Percentiles rank a stretch among this genome's conserved stretches.
These are phyloP conservation scores for Paecilomyces sp. DNA, from an alignment of 2,329 filamentous ascomycete species.

Conservation along the genomic window DNA sequence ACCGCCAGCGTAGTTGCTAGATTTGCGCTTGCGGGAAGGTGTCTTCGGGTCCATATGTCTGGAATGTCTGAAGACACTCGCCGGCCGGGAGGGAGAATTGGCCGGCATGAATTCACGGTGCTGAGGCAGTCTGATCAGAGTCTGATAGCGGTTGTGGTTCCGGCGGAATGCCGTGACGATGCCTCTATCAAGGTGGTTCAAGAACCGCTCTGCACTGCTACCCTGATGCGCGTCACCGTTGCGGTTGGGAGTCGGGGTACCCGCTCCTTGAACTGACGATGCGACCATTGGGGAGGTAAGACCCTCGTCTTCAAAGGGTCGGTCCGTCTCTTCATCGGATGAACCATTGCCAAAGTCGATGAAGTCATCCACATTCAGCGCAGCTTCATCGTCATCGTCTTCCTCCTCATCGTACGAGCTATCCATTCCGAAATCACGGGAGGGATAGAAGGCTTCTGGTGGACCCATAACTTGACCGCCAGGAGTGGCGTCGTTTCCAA, in stretches of 20 bases:
- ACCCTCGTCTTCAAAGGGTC: conserved; percentile 39
- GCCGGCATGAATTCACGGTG: conserved; percentile 39
- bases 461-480: conserved; percentile 62
- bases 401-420: conserved; percentile 54
- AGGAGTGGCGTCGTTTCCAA: conserved; percentile 45
- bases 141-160: conserved; percentile 46
- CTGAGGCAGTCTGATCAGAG: conserved; percentile 41
- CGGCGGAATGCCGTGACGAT: conserved; percentile 72
- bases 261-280: conserved; percentile 28
- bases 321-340: conserved; percentile 55
- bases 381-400: conserved; percentile 57
- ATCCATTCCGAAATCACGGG: conserved; percentile 50
- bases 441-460: conserved; percentile 68
- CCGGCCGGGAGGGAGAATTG: conserved; percentile 34
- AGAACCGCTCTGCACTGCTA: conserved; percentile 43
- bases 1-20: conserved; percentile 28
- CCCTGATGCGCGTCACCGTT: conserved; percentile 20
- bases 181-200: conserved; percentile 62
- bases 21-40: conserved; percentile 33
- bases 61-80: conserved; percentile 37
- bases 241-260: conserved; percentile 30
- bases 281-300: conserved; percentile 40
- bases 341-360: conserved; percentile 58
- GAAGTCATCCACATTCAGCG: conserved; percentile 63
- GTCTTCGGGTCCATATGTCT: conserved; percentile 32